Conservation (phyloP, 352 stramenopile genomes). For the Pythium periplocum region DNA sequence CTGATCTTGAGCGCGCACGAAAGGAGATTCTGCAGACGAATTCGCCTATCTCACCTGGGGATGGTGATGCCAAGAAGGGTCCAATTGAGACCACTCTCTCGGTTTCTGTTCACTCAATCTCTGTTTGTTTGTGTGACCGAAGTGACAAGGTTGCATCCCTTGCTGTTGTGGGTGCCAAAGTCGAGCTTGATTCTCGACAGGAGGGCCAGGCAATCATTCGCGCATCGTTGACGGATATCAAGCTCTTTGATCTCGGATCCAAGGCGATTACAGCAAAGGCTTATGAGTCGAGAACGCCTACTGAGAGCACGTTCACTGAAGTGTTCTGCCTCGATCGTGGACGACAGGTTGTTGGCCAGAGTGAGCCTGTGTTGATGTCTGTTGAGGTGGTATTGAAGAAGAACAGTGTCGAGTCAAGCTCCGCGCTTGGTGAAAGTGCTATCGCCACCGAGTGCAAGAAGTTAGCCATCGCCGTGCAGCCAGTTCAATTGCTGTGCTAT, state of each 20-base stretch:
- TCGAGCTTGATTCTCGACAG: constrained; percentile 5
- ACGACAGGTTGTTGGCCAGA: not conserved
- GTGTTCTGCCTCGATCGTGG: constrained; percentile 49
- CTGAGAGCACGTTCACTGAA: constrained; percentile 13
- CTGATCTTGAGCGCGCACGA: constrained; percentile 74
- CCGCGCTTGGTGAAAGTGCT: too few relatives aligned
- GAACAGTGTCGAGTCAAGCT: too few relatives aligned
- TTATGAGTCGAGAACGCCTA: too few relatives aligned
- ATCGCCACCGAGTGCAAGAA: too few relatives aligned
- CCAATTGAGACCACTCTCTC: constrained; percentile 31
- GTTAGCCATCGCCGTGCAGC: constrained; percentile 13
- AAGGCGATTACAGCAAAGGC: constrained; percentile 5
- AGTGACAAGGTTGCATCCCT: constrained; percentile 57
- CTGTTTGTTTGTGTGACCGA: constrained; percentile 71
- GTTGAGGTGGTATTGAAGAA: constrained; percentile 40
- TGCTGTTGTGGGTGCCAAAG: constrained; percentile 33
- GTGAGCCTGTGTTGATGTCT: constrained; percentile 25
- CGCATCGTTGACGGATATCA: constrained; percentile 53
- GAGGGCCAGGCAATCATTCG: constrained; percentile 28
- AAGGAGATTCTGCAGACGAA: constrained; percentile 47
- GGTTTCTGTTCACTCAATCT: constrained; percentile 66
- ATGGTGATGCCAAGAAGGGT: constrained; percentile 1
- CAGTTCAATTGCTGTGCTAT: constrained; percentile 47
- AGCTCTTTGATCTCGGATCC: constrained; percentile 63
- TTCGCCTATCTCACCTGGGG: not conserved